Evolutionary conservation across 352 stramenopile species (phyloP).

Genomic region (Hyaloperonospora brassicae): DNA sequence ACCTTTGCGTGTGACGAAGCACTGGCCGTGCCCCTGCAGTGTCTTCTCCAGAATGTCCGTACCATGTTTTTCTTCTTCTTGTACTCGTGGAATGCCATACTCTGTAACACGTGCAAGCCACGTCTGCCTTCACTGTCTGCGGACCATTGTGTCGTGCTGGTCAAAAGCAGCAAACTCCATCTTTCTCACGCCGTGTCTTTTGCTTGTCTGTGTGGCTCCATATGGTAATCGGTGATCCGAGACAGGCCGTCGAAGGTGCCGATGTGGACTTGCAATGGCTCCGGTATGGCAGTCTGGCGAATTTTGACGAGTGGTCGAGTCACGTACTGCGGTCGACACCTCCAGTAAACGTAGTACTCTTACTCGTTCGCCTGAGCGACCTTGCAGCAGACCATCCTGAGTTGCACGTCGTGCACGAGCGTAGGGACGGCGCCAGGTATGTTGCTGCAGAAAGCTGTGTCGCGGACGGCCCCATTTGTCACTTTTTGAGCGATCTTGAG

Average conservation of each 20-base stretch:
- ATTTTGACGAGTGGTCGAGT: constrained; percentile 28
- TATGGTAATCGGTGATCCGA: constrained; percentile 1
- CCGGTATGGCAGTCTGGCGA: constrained; percentile 36
- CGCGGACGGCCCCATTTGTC: constrained; percentile 2
- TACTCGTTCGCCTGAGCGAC: constrained; percentile 55
- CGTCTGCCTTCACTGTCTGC: not conserved
- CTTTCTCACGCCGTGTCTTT: too few species aligned
- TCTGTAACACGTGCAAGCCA: too few species aligned
- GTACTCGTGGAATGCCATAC: too few species aligned
- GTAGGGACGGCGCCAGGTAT: not conserved
- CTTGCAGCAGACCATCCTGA: constrained; percentile 50
- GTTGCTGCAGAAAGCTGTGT: not conserved
- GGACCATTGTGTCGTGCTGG: not conserved
- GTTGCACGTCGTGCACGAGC: constrained; percentile 13
- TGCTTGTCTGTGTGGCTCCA: not conserved
- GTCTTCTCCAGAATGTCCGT: constrained; percentile 43
- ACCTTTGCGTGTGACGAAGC: constrained; percentile 56
- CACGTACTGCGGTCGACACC: constrained; percentile 8
- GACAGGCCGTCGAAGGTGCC: constrained; percentile 21
- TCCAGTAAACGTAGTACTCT: constrained; percentile 36
- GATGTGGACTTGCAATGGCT: constrained; percentile 46
- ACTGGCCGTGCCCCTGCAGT: constrained; percentile 41
- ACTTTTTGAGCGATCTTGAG: constrained; percentile 24
- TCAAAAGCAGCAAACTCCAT: too few species aligned
- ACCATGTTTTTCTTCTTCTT: not conserved